Evolutionary conservation across 2,329 filamentous ascomycete species (phyloP).

Genomic region (Pyricularia sp.): DNA sequence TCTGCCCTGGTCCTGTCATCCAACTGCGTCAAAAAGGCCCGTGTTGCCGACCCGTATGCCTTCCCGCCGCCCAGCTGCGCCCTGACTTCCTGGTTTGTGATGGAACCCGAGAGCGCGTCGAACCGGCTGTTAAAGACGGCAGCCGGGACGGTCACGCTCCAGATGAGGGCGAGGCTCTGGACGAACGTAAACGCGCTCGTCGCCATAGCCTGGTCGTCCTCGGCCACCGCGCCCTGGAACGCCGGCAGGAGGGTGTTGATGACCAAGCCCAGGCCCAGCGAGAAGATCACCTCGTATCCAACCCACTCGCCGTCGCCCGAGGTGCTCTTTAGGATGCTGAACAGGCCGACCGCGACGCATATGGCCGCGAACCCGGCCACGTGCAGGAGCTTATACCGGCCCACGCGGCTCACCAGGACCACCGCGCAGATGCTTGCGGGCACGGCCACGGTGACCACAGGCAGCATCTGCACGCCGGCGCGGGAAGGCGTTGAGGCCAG

Average conservation of each 20-base stretch:
- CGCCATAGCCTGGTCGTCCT: slow-evolving; percentile 25
- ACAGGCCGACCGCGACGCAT: slow-evolving; percentile 17
- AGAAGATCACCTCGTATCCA: slow-evolving; percentile 23
- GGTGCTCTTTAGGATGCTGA: slow-evolving; percentile 15
- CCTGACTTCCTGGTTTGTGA: slow-evolving; percentile 10
- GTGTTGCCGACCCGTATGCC: slow-evolving; percentile 17
- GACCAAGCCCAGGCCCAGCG: slow-evolving; percentile 26
- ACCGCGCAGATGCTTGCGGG: slow-evolving; percentile 12
- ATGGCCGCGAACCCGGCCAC: slow-evolving; percentile 24
- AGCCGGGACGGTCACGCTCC: slow-evolving; percentile 34
- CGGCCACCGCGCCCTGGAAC: slow-evolving; percentile 27
- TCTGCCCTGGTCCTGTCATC: slow-evolving; percentile 7
- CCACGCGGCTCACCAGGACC: slow-evolving; percentile 10
- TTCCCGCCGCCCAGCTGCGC: slow-evolving; percentile 11
- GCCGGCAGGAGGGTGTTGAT: slow-evolving; percentile 33
- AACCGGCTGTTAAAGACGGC: slow-evolving; percentile 25
- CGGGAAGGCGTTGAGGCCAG: slow-evolving; percentile 18
- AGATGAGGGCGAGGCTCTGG: slow-evolving; percentile 34
- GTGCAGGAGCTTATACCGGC: slow-evolving; percentile 24
- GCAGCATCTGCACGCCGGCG: slow-evolving; percentile 19
- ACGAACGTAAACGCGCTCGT: slow-evolving; percentile 34
- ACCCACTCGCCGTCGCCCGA: slow-evolving; percentile 7
- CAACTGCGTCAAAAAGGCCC: slow-evolving; percentile 12
- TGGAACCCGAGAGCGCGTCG: slow-evolving; percentile 8
- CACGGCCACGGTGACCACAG: slow-evolving; percentile 15